Conservation (phyloP, 1,284 basidiomycete species). For the Malassezia japonica region DNA sequence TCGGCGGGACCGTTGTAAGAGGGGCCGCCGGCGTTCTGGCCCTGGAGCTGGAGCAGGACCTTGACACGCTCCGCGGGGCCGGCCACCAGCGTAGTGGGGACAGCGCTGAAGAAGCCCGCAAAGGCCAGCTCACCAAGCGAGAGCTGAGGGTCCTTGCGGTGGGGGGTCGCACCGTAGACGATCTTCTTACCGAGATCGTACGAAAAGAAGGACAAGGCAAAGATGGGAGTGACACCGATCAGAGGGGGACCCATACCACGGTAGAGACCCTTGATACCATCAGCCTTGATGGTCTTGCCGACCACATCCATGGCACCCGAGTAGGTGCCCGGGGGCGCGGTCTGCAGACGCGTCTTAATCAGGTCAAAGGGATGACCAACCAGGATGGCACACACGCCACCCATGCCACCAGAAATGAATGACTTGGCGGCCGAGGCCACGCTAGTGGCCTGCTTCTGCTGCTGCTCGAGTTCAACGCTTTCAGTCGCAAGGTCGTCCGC, state of each 20-base stretch:
- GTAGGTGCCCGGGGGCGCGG: conserved; percentile 79
- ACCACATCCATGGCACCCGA: conserved; percentile 89
- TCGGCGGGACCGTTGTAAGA: conserved; percentile 87
- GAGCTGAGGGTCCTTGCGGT: conserved; percentile 59
- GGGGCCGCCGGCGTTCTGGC: conserved; percentile 60
- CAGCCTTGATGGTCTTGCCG: conserved; percentile 73
- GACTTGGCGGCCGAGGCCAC: conserved; percentile 43
- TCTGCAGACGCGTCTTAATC: conserved; percentile 86
- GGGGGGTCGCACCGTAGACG: conserved; percentile 59
- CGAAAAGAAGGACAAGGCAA: conserved; percentile 96
- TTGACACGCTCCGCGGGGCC: conserved; percentile 96
- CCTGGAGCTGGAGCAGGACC: conserved; percentile 84
- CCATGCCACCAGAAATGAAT: conserved; percentile 64
- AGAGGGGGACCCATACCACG: conserved; percentile 64
- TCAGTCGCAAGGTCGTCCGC: conserved; percentile 27
- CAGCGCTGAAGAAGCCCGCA: conserved; percentile 87
- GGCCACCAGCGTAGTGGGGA: conserved; percentile 82
- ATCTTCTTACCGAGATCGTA: conserved; percentile 89
- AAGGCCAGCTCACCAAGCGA: conserved; percentile 74
- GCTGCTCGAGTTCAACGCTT: conserved; percentile 21
- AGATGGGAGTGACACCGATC: conserved; percentile 94
- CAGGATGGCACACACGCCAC: conserved; percentile 73
- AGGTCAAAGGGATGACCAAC: conserved; percentile 97
- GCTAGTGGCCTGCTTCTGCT: conserved; percentile 25
- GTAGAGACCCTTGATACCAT: conserved; percentile 79